Conservation (phyloP, 2,329 filamentous ascomycete species). For the Ascochyta rabiei region DNA sequence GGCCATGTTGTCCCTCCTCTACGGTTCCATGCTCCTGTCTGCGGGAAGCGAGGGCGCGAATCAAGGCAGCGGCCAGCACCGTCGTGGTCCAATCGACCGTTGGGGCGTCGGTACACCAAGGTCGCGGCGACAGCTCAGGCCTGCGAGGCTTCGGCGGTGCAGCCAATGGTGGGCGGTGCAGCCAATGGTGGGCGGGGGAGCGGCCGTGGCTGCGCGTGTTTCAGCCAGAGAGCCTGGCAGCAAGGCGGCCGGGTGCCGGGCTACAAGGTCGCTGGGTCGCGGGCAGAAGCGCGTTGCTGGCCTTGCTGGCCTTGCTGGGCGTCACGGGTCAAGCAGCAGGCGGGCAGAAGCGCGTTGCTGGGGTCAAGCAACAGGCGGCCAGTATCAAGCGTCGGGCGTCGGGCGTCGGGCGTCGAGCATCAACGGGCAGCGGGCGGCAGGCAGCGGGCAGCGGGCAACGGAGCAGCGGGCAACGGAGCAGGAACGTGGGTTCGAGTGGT, state of each 20-base stretch:
- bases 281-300: slow-evolving; percentile 8
- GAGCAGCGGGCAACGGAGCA: slow-evolving; percentile 9
- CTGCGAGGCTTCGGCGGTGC: slow-evolving; percentile 11
- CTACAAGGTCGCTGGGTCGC: neutral
- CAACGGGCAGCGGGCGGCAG: neutral
- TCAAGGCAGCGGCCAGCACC: slow-evolving; percentile 30
- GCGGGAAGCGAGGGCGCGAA: slow-evolving; percentile 33
- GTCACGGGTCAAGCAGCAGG: slow-evolving; percentile 1
- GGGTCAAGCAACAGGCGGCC: too few species aligned
- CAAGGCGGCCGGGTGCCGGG: slow-evolving; percentile 1
- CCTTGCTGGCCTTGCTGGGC: too few species aligned
- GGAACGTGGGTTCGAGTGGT: slow-evolving; percentile 20
- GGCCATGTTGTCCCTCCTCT: slow-evolving; percentile 35
- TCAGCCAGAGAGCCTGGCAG: slow-evolving; percentile 7
- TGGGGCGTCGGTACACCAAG: neutral
- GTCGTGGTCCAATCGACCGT: slow-evolving; percentile 15
- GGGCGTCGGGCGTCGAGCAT: neutral
- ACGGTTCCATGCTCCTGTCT: slow-evolving; percentile 37
- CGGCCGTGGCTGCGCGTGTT: slow-evolving; percentile 9
- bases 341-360: too few species aligned
- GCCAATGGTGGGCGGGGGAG: slow-evolving; percentile 9
- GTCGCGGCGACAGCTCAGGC: slow-evolving; percentile 15
- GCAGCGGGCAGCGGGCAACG: neutral
- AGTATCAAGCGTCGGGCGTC: neutral
- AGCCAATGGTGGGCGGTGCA: slow-evolving; percentile 11